Percentiles rank a stretch among this genome's conserved stretches.
Conservation (phyloP, 2,329 filamentous ascomycete species). For the Paecilomyces variotii region DNA sequence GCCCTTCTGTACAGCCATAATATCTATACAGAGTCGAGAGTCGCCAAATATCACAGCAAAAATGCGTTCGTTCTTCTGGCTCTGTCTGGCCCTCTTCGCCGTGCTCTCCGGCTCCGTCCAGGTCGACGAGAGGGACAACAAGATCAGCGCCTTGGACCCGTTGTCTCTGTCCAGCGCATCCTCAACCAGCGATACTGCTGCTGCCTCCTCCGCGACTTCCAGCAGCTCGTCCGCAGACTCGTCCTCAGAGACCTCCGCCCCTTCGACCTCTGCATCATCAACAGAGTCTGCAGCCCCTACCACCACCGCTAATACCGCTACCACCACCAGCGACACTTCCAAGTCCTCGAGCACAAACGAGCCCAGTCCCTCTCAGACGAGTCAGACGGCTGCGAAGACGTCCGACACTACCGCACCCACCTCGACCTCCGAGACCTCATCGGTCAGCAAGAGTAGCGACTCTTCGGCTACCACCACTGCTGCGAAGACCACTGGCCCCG, state of each 20-base stretch:
- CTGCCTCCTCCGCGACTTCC: constrained; percentile 9
- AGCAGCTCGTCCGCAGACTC: constrained; percentile 2
- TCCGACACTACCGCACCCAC: constrained; percentile 1
- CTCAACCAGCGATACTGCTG: constrained; percentile 8
- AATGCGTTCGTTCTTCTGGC: constrained; percentile 18
- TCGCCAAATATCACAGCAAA: neutral
- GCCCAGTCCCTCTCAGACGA: neutral
- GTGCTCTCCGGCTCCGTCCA: constrained; percentile 17
- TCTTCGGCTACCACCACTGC: constrained; percentile 5
- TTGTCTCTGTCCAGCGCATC: constrained; percentile 9
- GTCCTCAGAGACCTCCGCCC: constrained; percentile 6
- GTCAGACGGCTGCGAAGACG: neutral
- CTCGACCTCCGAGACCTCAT: constrained; percentile 11
- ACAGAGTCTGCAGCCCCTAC: constrained; percentile 9
- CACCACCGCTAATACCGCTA: constrained; percentile 6
- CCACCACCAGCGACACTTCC: neutral
- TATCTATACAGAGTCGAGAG: too few relatives aligned
- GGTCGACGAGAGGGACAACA: constrained; percentile 14
- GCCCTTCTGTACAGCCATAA: neutral
- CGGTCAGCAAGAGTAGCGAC: constrained; percentile 4
- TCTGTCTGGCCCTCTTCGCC: constrained; percentile 24
- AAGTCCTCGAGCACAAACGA: neutral
- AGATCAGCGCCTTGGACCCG: constrained; percentile 6
- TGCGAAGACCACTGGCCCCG: neutral
- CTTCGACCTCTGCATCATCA: constrained; percentile 6